Base-by-base conservation (phyloP, 495 filamentous ascomycete genomes). In the Bacidia gigantensis region DNA sequence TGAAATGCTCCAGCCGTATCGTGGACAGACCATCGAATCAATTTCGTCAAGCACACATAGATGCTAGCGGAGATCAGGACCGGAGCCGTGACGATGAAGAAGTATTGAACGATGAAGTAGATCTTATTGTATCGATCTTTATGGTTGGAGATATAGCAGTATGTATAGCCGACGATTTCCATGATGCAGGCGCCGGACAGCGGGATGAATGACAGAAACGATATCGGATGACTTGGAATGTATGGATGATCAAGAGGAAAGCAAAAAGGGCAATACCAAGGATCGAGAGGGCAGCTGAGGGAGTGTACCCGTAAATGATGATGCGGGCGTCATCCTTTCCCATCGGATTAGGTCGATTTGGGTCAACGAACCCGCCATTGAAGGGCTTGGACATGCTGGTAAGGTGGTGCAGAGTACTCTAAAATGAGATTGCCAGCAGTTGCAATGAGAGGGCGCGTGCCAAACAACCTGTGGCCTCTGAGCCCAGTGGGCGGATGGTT, bases 201-300 rank as follows among this genome's bases (percentile, higher is more conserved):
- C 0, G 80, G 71, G 11, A 74, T 71, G 46, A 84, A 78, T 62
- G 77, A 83, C 74, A 82, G 7, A 69, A 73, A 55, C 65, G 65
- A 25, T 63, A 66, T 20, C 61, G 66, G 25, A 67, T 44, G 11
- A 82, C 52, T 50, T 78, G 70, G 39, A 63, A 67, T 20, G 62
- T 25, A 53, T 84, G 80, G 2, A 60, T 55, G 3, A 67, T n/a
- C 5, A 73, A 56, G 0, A 68, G 60, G 29, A 73, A 44, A 24
- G 60, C 60, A 55, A 84, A 85, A 7, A 79, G 57, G 3, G 63
- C 57, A 3, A 69, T 54, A 47, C 72, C 77, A 11, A 75, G 56
- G 3, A 67, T 48, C 3, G 69, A 75, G 1, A 69, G 69, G 3
- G 60, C 65, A 21, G 74, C 35, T 11, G 66, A 72, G 1, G 77